phyloP scores from a whole-genome alignment of 352 stramenopile species.

The Hyaloperonospora brassicae region DNA sequence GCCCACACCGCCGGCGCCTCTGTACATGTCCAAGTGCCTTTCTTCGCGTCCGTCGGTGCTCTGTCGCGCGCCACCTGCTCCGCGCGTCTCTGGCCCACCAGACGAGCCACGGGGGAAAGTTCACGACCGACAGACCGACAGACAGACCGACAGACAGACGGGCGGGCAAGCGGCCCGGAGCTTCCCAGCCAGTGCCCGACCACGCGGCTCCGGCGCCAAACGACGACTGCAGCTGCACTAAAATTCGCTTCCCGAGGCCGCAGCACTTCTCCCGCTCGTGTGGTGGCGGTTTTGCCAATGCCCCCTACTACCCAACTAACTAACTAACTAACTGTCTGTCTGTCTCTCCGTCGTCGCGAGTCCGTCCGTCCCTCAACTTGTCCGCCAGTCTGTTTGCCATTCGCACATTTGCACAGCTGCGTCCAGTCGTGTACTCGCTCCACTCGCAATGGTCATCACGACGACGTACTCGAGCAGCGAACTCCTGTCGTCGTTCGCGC shows the following conservation, averaged over 20 bases:
- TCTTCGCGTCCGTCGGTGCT: too few relatives aligned
- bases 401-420: slow-evolving; percentile 31
- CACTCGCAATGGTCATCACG: slow-evolving; percentile 20
- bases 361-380: too few relatives aligned
- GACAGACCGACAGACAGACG: too few relatives aligned
- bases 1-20: too few relatives aligned
- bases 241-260: slow-evolving; percentile 9
- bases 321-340: not conserved
- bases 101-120: slow-evolving; percentile 3
- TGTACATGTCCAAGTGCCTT: too few relatives aligned
- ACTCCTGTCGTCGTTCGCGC: slow-evolving; percentile 25
- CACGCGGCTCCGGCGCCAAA: slow-evolving; percentile 6
- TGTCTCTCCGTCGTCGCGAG: slow-evolving; percentile 2
- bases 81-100: not conserved
- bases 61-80: not conserved
- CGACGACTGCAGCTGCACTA: slow-evolving; percentile 8
- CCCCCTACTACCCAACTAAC: not conserved
- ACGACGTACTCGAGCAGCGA: slow-evolving; percentile 27
- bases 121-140: not conserved
- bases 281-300: not conserved
- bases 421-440: slow-evolving; percentile 6
- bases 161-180: not conserved
- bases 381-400: not conserved
- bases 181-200: slow-evolving; percentile 1
- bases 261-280: slow-evolving; percentile 3